Percentiles rank a stretch among this genome's conserved stretches.
phyloP scores from a whole-genome alignment of 345 rosid species.

The Lepidium didymum region DNA sequence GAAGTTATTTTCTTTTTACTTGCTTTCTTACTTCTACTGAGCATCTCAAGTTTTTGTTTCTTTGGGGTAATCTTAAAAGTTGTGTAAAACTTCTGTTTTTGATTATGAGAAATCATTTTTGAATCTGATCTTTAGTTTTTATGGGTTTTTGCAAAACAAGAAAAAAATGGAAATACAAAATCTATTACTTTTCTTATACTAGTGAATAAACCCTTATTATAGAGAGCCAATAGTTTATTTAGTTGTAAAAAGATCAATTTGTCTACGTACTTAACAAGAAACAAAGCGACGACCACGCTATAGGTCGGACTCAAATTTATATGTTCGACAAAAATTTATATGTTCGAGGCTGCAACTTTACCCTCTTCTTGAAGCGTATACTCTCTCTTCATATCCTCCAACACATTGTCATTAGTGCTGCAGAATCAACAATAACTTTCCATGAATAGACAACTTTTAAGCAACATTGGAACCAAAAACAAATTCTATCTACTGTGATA shows the following conservation, averaged over 20 bases:
- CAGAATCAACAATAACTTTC: slow-evolving; percentile 1
- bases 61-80: neutral
- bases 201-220: neutral
- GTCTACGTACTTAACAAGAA: neutral
- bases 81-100: slow-evolving; percentile 3
- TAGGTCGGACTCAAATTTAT: neutral
- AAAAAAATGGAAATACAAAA: neutral
- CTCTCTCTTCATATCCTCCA: slow-evolving; percentile 88
- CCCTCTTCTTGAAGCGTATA: slow-evolving; percentile 65
- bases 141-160: neutral
- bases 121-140: neutral
- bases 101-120: neutral
- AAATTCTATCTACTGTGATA: neutral
- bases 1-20: neutral
- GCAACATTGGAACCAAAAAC: neutral
- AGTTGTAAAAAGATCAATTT: neutral
- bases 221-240: neutral
- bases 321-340: neutral
- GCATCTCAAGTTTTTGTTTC: neutral
- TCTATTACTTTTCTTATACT: neutral
- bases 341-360: slow-evolving; percentile 27
- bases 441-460: neutral
- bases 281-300: neutral
- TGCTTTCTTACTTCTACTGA: neutral
- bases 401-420: slow-evolving; percentile 79